phyloP scores from a whole-genome alignment of 1,284 basidiomycete species.

The Pseudozyma thailandica region DNA sequence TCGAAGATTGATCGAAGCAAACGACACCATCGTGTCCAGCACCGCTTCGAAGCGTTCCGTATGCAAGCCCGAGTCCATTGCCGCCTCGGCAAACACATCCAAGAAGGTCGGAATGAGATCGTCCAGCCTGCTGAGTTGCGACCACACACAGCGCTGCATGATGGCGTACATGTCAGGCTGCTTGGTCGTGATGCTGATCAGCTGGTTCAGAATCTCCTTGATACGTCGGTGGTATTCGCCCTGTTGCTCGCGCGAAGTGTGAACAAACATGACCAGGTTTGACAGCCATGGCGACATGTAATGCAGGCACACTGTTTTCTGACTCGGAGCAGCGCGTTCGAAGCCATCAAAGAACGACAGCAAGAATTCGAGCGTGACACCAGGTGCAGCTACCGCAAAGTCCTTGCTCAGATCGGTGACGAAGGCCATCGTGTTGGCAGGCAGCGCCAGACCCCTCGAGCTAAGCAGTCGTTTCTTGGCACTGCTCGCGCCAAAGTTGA shows the following conservation, averaged over 20 bases:
- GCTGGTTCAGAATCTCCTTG: constrained; percentile 62
- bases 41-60: constrained; percentile 63
- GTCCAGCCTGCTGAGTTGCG: constrained; percentile 62
- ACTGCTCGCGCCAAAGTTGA: constrained; percentile 62
- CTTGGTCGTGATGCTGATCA: constrained; percentile 64
- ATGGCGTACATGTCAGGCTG: constrained; percentile 63
- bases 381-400: constrained; percentile 61
- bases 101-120: constrained; percentile 61
- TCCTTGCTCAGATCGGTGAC: constrained; percentile 62
- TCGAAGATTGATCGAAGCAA: constrained; percentile 62
- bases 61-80: constrained; percentile 63
- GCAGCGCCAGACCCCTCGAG: constrained; percentile 56
- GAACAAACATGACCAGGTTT: constrained; percentile 61
- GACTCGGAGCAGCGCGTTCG: constrained; percentile 54
- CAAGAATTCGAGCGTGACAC: constrained; percentile 63
- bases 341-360: constrained; percentile 65
- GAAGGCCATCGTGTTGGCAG: constrained; percentile 62
- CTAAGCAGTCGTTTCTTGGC: constrained; percentile 59
- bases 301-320: constrained; percentile 61
- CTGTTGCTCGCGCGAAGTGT: constrained; percentile 60
- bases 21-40: constrained; percentile 65
- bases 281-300: constrained; percentile 65
- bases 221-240: constrained; percentile 60
- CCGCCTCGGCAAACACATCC: constrained; percentile 63
- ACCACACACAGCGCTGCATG: constrained; percentile 64